A percentile compares a stretch with the other conserved stretches of the same genome.
Conservation (phyloP, 495 filamentous ascomycete species). For the Lentithecium fluviatile region DNA sequence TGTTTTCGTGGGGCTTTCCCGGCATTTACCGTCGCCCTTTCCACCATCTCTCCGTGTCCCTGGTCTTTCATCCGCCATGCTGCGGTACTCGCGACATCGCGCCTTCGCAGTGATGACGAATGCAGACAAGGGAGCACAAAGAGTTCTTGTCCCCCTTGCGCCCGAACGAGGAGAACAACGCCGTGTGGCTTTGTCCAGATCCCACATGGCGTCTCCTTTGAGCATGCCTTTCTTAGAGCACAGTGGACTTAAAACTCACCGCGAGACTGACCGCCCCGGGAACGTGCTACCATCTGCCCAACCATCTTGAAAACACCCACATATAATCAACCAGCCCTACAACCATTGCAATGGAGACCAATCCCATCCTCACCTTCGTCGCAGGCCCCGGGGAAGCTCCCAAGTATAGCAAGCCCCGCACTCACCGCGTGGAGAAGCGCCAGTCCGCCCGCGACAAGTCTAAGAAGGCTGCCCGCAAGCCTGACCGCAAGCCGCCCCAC, state of each 20-base stretch:
- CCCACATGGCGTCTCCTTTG: no score
- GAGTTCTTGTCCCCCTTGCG: neutral
- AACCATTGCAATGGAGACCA: neutral
- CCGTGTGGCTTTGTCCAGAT: no score
- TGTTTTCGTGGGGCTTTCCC: neutral
- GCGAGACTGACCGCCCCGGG: no score
- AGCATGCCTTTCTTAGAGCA: no score
- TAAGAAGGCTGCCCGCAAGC: neutral
- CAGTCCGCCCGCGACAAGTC: neutral
- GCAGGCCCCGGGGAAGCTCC: neutral
- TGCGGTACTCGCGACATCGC: neutral
- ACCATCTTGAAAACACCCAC: no score
- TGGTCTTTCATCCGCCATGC: neutral
- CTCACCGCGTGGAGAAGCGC: slow-evolving; percentile 2
- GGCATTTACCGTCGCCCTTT: neutral
- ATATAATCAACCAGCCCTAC: neutral
- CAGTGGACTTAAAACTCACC: no score
- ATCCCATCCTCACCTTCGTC: neutral
- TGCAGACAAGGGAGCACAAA: neutral
- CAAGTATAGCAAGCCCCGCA: slow-evolving; percentile 1
- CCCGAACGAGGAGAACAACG: neutral
- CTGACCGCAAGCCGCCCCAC: no score
- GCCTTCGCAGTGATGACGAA: neutral
- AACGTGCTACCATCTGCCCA: no score
- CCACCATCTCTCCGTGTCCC: neutral